These are phyloP conservation scores for Rhizoctonia solani DNA, from an alignment of 1,284 basidiomycete genomes.

Conservation along the genomic window DNA sequence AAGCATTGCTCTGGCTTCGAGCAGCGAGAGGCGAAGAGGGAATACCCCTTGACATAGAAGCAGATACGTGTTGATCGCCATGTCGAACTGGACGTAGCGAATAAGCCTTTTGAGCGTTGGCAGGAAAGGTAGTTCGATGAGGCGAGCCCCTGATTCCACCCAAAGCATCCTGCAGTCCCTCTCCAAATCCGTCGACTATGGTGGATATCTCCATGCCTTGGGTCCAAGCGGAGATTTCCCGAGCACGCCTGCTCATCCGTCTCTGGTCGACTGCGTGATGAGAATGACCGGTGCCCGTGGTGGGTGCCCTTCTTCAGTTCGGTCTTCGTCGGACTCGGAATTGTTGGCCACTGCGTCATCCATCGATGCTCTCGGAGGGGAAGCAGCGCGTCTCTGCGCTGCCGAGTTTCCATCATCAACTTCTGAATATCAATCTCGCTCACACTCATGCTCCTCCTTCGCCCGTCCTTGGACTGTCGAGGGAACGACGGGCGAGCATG, in stretches of 20 bases:
- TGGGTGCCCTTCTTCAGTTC: slow-evolving; percentile 16
- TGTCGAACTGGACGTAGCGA: neutral
- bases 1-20: slow-evolving; percentile 2
- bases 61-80: too few species aligned
- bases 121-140: neutral
- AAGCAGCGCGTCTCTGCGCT: neutral
- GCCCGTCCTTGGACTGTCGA: slow-evolving; percentile 20
- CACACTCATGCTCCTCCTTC: slow-evolving; percentile 73
- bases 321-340: slow-evolving; percentile 8
- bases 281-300: neutral
- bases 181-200: slow-evolving; percentile 21
- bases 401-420: slow-evolving; percentile 42
- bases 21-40: slow-evolving; percentile 9
- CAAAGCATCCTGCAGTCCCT: slow-evolving; percentile 12
- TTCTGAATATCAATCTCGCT: slow-evolving; percentile 66
- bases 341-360: neutral
- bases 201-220: slow-evolving; percentile 9
- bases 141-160: slow-evolving; percentile 12
- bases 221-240: slow-evolving; percentile 13
- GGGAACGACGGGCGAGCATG: slow-evolving; percentile 17
- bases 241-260: slow-evolving; percentile 25
- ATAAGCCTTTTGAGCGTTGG: neutral
- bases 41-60: too few species aligned
- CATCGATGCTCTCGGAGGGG: slow-evolving; percentile 42
- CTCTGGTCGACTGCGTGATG: slow-evolving; percentile 7